Percentiles rank a stretch among this genome's conserved stretches.
These are phyloP conservation scores for Rhododendron mucronatum DNA, from an alignment of 148 eudicot species.

Conservation along the genomic window DNA sequence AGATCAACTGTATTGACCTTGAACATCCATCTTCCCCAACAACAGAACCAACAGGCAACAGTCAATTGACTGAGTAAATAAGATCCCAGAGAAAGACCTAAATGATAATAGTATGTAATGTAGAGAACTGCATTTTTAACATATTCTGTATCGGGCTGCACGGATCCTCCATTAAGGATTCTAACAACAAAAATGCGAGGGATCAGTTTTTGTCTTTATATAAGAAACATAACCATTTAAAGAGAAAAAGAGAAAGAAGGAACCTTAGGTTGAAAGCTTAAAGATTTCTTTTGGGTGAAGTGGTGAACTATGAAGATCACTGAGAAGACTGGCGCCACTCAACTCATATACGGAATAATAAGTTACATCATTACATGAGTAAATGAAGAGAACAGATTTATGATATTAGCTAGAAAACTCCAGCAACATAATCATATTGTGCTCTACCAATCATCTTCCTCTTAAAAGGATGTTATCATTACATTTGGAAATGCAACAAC, in stretches of 20 bases:
- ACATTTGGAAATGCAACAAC: not conserved
- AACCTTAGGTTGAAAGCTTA: not conserved
- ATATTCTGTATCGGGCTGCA: not conserved
- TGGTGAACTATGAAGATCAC: not conserved
- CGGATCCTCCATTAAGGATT: no score
- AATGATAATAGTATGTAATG: not conserved
- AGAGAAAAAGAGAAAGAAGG: constrained; percentile 1
- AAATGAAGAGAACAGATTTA: not conserved
- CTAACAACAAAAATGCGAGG: not conserved
- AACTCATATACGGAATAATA: not conserved
- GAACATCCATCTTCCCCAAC: not conserved
- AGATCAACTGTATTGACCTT: not conserved
- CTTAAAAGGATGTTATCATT: not conserved
- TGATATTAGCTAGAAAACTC: not conserved
- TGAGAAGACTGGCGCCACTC: not conserved
- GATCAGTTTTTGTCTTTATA: not conserved
- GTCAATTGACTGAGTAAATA: not conserved
- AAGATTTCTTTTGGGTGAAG: not conserved
- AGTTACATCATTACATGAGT: not conserved
- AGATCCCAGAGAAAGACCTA: not conserved
- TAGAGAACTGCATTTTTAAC: not conserved
- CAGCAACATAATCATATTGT: not conserved
- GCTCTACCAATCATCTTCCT: not conserved
- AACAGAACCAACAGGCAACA: not conserved
- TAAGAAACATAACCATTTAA: not conserved